Percentiles rank a stretch among this genome's conserved stretches.
These are phyloP conservation scores for Acer negundo DNA, from an alignment of 345 rosid genomes.

Conservation along the genomic window DNA sequence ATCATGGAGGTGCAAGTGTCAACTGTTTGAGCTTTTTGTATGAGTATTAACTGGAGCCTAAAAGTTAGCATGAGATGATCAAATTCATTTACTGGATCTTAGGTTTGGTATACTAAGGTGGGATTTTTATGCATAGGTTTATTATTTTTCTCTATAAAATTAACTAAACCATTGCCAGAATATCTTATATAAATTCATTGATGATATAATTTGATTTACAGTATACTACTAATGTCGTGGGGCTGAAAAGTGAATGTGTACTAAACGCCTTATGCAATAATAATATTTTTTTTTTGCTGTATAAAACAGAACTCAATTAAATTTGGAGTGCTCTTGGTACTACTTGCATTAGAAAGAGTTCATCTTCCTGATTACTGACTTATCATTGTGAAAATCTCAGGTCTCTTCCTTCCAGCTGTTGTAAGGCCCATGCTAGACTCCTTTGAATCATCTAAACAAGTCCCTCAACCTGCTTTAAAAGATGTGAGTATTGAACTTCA, in stretches of 20 bases:
- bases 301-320: background rate
- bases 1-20: background rate
- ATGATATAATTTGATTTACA: background rate
- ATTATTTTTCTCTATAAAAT: background rate
- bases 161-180: background rate
- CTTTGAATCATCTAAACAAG: slow-evolving; percentile 77
- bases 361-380: background rate
- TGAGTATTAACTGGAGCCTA: background rate
- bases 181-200: background rate
- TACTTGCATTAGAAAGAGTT: background rate
- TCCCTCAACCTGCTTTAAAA: slow-evolving; percentile 69
- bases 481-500: slow-evolving; percentile 57
- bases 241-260: background rate
- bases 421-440: slow-evolving; percentile 96
- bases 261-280: background rate
- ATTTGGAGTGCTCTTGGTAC: background rate
- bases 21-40: slow-evolving; percentile 1
- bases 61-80: background rate
- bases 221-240: background rate
- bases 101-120: background rate
- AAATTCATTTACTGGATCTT: background rate
- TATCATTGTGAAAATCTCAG: slow-evolving; percentile 39
- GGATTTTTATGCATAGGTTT: background rate
- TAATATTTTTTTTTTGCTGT: background rate
- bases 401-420: slow-evolving; percentile 92